phyloP scores from a whole-genome alignment of 2,329 filamentous ascomycete genomes.

The Sphaerulina vaccinii region DNA sequence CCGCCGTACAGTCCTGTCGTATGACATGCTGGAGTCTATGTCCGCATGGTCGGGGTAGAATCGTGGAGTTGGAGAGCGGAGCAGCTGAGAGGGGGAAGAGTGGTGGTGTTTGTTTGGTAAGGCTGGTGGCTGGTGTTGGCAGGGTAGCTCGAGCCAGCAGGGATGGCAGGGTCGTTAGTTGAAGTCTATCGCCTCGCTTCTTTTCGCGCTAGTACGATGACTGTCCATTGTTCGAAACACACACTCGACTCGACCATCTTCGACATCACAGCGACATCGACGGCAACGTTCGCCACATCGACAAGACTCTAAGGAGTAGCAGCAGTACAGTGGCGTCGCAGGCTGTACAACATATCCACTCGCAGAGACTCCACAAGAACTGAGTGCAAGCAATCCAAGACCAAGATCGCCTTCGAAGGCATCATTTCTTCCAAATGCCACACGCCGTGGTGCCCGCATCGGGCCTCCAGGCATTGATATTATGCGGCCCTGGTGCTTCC shows the following conservation, averaged over 20 bases:
- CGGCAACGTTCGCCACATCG: too few species aligned
- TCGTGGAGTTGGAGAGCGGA: slow-evolving; percentile 2
- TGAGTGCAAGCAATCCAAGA: not conserved
- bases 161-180: not conserved
- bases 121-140: slow-evolving; percentile 6
- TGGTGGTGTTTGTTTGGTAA: not conserved
- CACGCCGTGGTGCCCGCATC: slow-evolving; percentile 73
- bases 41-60: slow-evolving; percentile 3
- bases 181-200: too few species aligned
- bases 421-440: slow-evolving; percentile 56
- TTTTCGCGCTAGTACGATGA: too few species aligned
- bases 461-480: slow-evolving; percentile 77
- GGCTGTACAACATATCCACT: too few species aligned
- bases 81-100: too few species aligned
- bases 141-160: slow-evolving; percentile 2
- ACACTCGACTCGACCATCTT: too few species aligned
- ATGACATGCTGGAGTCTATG: slow-evolving; percentile 32
- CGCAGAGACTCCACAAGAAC: not conserved
- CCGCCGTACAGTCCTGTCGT: slow-evolving; percentile 54
- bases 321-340: too few species aligned
- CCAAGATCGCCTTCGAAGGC: not conserved
- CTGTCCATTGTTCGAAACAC: too few species aligned
- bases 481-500: slow-evolving; percentile 78
- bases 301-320: too few species aligned
- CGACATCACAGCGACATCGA: too few species aligned